Base-by-base conservation (phyloP, 148 eudicot species). In the Heliamphora exappendiculata region DNA sequence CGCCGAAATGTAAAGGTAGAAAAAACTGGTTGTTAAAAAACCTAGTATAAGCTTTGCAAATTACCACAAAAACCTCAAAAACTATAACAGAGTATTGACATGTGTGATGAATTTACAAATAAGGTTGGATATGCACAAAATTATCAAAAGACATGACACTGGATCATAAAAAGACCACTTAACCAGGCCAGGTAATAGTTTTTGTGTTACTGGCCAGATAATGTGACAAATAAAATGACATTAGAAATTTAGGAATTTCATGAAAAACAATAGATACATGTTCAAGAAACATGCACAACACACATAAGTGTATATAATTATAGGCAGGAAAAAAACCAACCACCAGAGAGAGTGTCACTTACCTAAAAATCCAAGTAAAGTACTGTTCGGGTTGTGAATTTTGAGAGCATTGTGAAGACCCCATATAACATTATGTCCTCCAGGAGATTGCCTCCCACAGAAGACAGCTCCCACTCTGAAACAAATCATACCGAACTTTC, bases 361-460 rank as follows among this genome's bases (percentile, higher is more conserved):
- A 91, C 98, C 99, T 51, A 95, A 74, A 84, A 95, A 95, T 67
- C 99, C 99, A 76, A 93, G 89, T 81, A 95, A 83, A 58, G 79
- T 82, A 82, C 87, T 92, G 69, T 82, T 83, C 8, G 88, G 81
- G 84, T 95, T 95, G 83, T 91, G 97, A 62, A 80, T 86, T 81
- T 95, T 87, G 65, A 95, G 93, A 78, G 97, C 99, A 50, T 88
- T 81, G 81, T 86, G 87, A 75, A 92, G 87, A 59, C 99, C 99
- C 99, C 99, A 95, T 50, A 95, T 77, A 65, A 95, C 97, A 87
- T 95, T 95, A 78, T 95, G 99, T 67, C 99, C 99, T 79, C 99
- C 97, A 54, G 99, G 99, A 82, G 99, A 95, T 58, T 95, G 99
- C 75, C 99, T 86, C 29, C 98, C 98, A 73, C 98, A 92, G 78